These are phyloP conservation scores for Lippia alba DNA, from an alignment of 305 asterid genomes.

Conservation along the genomic window DNA sequence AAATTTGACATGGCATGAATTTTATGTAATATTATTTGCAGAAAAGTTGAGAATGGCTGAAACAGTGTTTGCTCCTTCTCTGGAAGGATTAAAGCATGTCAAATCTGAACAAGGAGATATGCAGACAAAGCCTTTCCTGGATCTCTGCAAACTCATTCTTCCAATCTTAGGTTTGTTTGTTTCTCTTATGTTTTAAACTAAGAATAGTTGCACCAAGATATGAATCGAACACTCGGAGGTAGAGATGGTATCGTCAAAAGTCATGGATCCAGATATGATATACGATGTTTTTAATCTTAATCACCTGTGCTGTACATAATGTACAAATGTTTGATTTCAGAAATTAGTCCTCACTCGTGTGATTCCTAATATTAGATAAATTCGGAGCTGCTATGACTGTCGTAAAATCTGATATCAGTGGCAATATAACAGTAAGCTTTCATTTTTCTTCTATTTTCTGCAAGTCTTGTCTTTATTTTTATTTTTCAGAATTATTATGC, in stretches of 20 bases:
- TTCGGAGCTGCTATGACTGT: conserved; percentile 82
- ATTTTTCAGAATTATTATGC: not conserved
- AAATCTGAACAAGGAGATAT: conserved; percentile 78
- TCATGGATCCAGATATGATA: too few relatives aligned
- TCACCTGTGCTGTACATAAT: too few relatives aligned
- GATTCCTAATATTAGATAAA: conserved; percentile 61
- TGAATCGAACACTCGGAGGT: too few relatives aligned
- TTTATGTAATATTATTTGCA: conserved; percentile 31
- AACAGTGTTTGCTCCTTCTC: conserved; percentile 61
- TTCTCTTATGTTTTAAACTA: too few relatives aligned
- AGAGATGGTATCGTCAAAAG: too few relatives aligned
- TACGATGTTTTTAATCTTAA: too few relatives aligned
- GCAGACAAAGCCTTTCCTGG: conserved; percentile 76
- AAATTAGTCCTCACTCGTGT: conserved; percentile 13
- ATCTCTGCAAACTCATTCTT: conserved; percentile 75
- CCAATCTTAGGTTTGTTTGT: conserved; percentile 69
- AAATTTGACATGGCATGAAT: not conserved
- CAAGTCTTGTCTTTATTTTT: not conserved
- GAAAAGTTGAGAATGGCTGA: conserved; percentile 50
- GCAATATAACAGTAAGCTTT: conserved; percentile 70
- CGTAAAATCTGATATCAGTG: conserved; percentile 75
- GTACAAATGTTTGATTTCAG: not conserved
- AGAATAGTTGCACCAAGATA: too few relatives aligned
- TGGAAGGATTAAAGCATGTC: conserved; percentile 68
- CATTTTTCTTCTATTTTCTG: not conserved